Evolutionary conservation across 495 filamentous ascomycete genomes (phyloP).

Genomic region (Hyaloscypha hepaticicola): DNA sequence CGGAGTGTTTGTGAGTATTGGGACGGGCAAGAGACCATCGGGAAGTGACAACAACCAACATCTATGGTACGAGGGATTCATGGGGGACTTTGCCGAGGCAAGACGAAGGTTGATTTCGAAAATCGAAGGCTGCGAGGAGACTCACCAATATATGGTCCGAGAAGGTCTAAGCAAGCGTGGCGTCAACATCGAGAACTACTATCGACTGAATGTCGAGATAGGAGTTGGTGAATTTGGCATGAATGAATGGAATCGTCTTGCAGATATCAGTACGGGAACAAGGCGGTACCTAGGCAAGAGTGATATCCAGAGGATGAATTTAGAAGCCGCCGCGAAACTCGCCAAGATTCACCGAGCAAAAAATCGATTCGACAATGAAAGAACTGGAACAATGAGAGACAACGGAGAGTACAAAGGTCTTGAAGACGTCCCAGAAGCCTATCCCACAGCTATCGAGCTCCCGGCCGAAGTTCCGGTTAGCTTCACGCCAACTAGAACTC

Average conservation of each 20-base stretch:
- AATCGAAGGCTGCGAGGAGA: slow-evolving; percentile 92
- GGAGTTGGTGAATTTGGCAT: slow-evolving; percentile 98
- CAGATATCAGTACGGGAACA: slow-evolving; percentile 91
- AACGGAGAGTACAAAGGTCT: slow-evolving; percentile 16
- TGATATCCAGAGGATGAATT: slow-evolving; percentile 72
- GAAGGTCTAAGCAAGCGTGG: slow-evolving; percentile 74
- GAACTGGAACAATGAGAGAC: not conserved
- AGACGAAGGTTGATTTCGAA: slow-evolving; percentile 78
- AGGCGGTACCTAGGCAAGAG: slow-evolving; percentile 73
- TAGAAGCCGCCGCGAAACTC: slow-evolving; percentile 75
- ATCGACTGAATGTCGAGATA: slow-evolving; percentile 94
- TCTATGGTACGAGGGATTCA: slow-evolving; percentile 91
- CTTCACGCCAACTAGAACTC: slow-evolving; percentile 17
- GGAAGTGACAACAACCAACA: slow-evolving; percentile 64
- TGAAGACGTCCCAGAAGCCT: slow-evolving; percentile 36
- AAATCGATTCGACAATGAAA: slow-evolving; percentile 20
- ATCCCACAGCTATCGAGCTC: slow-evolving; percentile 59
- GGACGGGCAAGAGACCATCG: slow-evolving; percentile 83
- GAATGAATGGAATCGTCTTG: slow-evolving; percentile 94
- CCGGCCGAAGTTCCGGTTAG: slow-evolving; percentile 57
- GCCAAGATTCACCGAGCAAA: slow-evolving; percentile 69
- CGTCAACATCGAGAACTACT: slow-evolving; percentile 89
- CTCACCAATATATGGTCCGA: slow-evolving; percentile 76
- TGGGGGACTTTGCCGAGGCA: slow-evolving; percentile 90
- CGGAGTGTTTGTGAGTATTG: slow-evolving; percentile 85